Evolutionary conservation across 106 monocot species (phyloP).

Genomic region (Dendrobium officinale): DNA sequence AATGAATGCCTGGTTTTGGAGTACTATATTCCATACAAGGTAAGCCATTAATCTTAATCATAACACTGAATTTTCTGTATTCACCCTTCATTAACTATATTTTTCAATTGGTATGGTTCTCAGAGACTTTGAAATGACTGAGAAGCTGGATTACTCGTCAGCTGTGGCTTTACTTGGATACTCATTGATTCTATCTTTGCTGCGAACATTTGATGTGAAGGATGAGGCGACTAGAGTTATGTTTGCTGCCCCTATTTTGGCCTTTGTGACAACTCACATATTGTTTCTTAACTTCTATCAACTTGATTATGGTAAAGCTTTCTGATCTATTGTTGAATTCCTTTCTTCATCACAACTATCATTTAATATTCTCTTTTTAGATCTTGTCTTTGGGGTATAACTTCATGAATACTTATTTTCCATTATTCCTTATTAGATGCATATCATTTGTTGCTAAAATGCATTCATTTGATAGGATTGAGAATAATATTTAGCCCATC

Average conservation of each 20-base stretch:
- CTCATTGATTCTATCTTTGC: slow-evolving; percentile 65
- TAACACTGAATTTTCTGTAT: background rate
- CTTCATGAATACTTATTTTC: too few relatives aligned
- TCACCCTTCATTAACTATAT: background rate
- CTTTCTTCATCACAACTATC: background rate
- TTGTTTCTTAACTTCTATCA: slow-evolving; percentile 89
- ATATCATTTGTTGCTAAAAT: too few relatives aligned
- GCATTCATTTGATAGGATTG: too few relatives aligned
- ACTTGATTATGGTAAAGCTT: slow-evolving; percentile 76
- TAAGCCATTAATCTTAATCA: slow-evolving; percentile 15
- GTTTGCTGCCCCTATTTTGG: slow-evolving; percentile 81
- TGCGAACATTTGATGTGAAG: slow-evolving; percentile 75
- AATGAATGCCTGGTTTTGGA: slow-evolving; percentile 98
- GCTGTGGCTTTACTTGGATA: slow-evolving; percentile 90
- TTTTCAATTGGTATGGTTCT: background rate
- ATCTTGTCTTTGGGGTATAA: too few relatives aligned
- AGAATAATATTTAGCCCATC: too few relatives aligned
- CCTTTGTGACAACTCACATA: slow-evolving; percentile 91
- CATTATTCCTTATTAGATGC: too few relatives aligned
- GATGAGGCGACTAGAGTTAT: slow-evolving; percentile 89
- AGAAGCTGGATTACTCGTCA: slow-evolving; percentile 90
- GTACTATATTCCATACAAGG: slow-evolving; percentile 85
- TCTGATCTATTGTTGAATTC: background rate
- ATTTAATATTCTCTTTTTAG: background rate
- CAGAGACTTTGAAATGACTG: slow-evolving; percentile 85